A percentile compares a stretch with the other conserved stretches of the same genome.
Evolutionary conservation across 1,284 basidiomycete species (phyloP).

Genomic region (Sanghuangporus weigelae): DNA sequence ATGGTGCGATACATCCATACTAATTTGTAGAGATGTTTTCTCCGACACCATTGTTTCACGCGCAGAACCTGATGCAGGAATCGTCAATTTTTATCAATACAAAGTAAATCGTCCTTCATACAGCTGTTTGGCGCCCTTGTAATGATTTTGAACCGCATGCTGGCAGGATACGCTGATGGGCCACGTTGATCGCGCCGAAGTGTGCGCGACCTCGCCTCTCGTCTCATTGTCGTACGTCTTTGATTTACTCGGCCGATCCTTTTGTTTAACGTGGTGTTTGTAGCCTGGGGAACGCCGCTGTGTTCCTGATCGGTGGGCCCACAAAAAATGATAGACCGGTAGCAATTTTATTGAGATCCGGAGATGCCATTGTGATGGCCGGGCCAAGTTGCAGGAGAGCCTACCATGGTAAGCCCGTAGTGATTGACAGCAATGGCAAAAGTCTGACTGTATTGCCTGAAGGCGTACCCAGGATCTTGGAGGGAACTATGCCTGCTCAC

Average conservation of each 20-base stretch:
- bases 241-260: background rate
- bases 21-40: background rate
- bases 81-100: conserved; percentile 88
- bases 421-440: background rate
- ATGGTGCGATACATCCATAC: conserved; percentile 44
- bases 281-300: conserved; percentile 79
- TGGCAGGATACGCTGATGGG: conserved; percentile 83
- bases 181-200: conserved; percentile 89
- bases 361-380: conserved; percentile 90
- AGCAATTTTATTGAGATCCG: conserved; percentile 79
- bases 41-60: background rate
- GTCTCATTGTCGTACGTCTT: conserved; percentile 82
- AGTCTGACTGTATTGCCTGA: background rate
- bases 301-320: conserved; percentile 84
- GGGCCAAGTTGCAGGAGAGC: conserved; percentile 77
- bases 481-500: conserved; percentile 67
- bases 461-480: conserved; percentile 87
- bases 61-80: conserved; percentile 85
- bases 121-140: background rate
- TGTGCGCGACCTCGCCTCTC: conserved; percentile 80
- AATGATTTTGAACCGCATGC: background rate
- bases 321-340: conserved; percentile 73
- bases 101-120: conserved; percentile 35
- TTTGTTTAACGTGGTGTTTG: background rate
- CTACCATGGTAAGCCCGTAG: conserved; percentile 66